A percentile compares a stretch with the other conserved stretches of the same genome.
These are phyloP conservation scores for Acanthamoeba sp. DNA, from an alignment of 208 protist genomes.

Conservation along the genomic window DNA sequence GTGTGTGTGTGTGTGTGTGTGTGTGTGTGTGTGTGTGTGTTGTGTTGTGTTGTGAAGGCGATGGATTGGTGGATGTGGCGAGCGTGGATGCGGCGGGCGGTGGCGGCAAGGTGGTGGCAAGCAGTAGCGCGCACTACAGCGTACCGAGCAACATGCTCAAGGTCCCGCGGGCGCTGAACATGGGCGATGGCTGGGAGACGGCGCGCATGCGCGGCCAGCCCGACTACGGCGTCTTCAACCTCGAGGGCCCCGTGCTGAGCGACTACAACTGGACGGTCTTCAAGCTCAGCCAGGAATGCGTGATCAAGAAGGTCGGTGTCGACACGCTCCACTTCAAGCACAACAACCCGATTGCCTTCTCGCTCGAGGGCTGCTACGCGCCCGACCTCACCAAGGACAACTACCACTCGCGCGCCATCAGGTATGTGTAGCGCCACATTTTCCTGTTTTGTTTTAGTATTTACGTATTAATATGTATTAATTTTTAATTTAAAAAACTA, in stretches of 20 bases:
- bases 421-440: not conserved
- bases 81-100: conserved; percentile 9
- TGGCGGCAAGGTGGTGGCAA: conserved; percentile 39
- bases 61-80: conserved; percentile 32
- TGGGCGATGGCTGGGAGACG: conserved; percentile 70
- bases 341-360: conserved; percentile 67
- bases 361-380: conserved; percentile 48
- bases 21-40: not conserved
- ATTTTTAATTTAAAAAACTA: not conserved
- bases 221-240: not conserved
- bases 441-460: not conserved
- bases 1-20: too few species aligned
- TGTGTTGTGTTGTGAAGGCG: not conserved
- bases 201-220: conserved; percentile 7
- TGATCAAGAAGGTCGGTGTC: conserved; percentile 37
- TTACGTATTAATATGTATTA: not conserved
- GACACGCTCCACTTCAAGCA: conserved; percentile 72
- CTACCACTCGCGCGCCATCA: not conserved
- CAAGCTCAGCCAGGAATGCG: not conserved
- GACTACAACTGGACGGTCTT: conserved; percentile 67
- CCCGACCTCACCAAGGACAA: conserved; percentile 44
- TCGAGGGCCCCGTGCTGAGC: conserved; percentile 49
- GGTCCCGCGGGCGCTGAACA: conserved; percentile 10
- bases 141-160: conserved; percentile 73
- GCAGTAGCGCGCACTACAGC: conserved; percentile 67